Evolutionary conservation across 1,284 basidiomycete genomes (phyloP).

Genomic region (Cystobasidium pallidum): DNA sequence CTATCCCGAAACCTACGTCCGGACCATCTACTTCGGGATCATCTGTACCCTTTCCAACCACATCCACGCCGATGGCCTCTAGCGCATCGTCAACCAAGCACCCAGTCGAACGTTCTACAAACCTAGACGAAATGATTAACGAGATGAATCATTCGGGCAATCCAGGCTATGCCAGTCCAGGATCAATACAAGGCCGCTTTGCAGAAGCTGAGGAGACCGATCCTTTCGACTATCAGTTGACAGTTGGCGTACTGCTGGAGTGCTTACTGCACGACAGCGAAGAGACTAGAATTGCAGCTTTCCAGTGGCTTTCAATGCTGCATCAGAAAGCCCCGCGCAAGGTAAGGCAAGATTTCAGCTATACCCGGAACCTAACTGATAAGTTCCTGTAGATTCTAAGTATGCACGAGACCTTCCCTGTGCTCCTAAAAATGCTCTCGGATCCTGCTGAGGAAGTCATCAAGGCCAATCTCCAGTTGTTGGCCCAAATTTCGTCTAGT

Average conservation of each 20-base stretch:
- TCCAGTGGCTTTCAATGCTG: conserved; percentile 98
- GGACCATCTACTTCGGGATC: not conserved
- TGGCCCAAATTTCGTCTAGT: conserved; percentile 89
- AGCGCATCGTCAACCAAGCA: conserved; percentile 1
- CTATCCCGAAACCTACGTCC: conserved; percentile 5
- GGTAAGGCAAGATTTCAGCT: conserved; percentile 58
- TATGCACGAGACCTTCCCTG: conserved; percentile 96
- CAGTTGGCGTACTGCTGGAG: conserved; percentile 87
- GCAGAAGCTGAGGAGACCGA: conserved; percentile 2
- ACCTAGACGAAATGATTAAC: conserved; percentile 39
- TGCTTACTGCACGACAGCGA: conserved; percentile 96
- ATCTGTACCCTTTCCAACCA: conserved; percentile 33
- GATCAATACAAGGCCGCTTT: conserved; percentile 21
- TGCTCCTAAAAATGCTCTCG: conserved; percentile 90
- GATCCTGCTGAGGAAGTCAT: conserved; percentile 98
- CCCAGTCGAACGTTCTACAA: conserved; percentile 8
- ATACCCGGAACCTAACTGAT: not conserved
- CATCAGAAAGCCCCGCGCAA: conserved; percentile 96
- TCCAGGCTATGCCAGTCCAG: conserved; percentile 44
- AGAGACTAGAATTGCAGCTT: conserved; percentile 89
- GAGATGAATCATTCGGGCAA: conserved; percentile 33
- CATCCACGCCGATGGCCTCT: not conserved
- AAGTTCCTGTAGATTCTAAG: conserved; percentile 71
- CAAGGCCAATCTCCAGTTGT: conserved; percentile 89
- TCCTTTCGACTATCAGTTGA: conserved; percentile 80